A percentile compares a stretch with the other conserved stretches of the same genome.
phyloP scores from a whole-genome alignment of 306 rosid genomes.

The Trifolium dubium region DNA sequence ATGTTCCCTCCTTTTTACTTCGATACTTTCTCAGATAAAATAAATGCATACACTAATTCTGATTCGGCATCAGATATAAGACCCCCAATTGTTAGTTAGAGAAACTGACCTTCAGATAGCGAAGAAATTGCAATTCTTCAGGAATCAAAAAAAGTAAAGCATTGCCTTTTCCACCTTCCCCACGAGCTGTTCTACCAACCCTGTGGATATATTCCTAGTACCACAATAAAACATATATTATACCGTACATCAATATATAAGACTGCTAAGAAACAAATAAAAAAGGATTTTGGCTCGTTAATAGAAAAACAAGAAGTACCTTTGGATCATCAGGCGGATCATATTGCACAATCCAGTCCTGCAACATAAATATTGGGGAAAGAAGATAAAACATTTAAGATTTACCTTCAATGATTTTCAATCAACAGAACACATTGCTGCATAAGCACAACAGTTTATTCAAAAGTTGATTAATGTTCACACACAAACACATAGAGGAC shows the following conservation, averaged over 20 bases:
- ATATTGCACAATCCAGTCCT: slow-evolving; percentile 99
- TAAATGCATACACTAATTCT: slow-evolving; percentile 3
- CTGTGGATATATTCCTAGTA: slow-evolving; percentile 92
- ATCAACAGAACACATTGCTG: slow-evolving; percentile 20
- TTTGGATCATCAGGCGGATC: slow-evolving; percentile 99
- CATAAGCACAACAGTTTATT: neutral
- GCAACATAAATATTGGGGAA: slow-evolving; percentile 37
- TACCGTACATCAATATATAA: slow-evolving; percentile 13
- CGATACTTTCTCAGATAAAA: slow-evolving; percentile 26
- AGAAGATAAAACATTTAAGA: slow-evolving; percentile 7
- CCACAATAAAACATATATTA: slow-evolving; percentile 27
- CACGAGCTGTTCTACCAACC: slow-evolving; percentile 99
- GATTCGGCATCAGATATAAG: slow-evolving; percentile 16
- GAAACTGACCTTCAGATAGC: slow-evolving; percentile 77
- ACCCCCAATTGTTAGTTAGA: neutral
- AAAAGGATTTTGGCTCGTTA: neutral
- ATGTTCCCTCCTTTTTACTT: neutral
- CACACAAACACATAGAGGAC: neutral
- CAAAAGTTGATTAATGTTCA: slow-evolving; percentile 1
- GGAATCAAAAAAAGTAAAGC: slow-evolving; percentile 87
- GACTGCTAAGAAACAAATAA: slow-evolving; percentile 22
- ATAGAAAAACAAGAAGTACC: slow-evolving; percentile 51
- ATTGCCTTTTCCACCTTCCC: slow-evolving; percentile 85
- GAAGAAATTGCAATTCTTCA: slow-evolving; percentile 80
- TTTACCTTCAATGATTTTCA: slow-evolving; percentile 13